phyloP scores from a whole-genome alignment of 1,139 yeast species.

The Yamadazyma mexicana region DNA sequence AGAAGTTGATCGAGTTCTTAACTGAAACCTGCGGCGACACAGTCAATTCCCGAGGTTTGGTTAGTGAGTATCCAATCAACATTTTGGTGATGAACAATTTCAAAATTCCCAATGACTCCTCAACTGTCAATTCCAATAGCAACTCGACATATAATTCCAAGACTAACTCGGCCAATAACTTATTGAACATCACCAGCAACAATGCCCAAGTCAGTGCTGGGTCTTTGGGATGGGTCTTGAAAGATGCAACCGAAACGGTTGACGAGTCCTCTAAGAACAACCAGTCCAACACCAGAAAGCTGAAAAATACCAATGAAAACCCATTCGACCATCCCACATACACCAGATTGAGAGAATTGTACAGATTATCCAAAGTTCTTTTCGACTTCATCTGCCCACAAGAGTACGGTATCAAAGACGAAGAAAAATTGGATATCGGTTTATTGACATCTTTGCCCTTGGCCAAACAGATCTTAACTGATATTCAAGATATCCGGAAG shows the following conservation, averaged over 20 bases:
- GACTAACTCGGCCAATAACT: slow-evolving; percentile 28
- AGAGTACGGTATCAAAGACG: slow-evolving; percentile 95
- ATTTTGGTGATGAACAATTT: slow-evolving; percentile 76
- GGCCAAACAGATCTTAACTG: slow-evolving; percentile 82
- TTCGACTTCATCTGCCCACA: slow-evolving; percentile 98
- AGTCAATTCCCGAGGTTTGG: slow-evolving; percentile 61
- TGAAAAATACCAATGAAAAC: slow-evolving; percentile 25
- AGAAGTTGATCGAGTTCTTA: slow-evolving; percentile 38
- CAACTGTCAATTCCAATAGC: slow-evolving; percentile 3
- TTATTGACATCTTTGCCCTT: slow-evolving; percentile 90
- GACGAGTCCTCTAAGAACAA: slow-evolving; percentile 24
- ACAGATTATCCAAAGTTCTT: slow-evolving; percentile 84
- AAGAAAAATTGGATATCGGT: slow-evolving; percentile 95
- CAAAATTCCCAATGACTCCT: slow-evolving; percentile 46
- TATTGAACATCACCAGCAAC: slow-evolving; percentile 23
- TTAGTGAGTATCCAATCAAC: slow-evolving; percentile 79
- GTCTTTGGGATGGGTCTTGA: slow-evolving; percentile 73
- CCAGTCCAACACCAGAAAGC: slow-evolving; percentile 22
- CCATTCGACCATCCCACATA: slow-evolving; percentile 83
- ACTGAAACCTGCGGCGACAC: slow-evolving; percentile 49
- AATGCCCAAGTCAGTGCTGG: slow-evolving; percentile 54
- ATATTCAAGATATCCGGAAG: slow-evolving; percentile 76
- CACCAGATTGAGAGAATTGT: slow-evolving; percentile 81
- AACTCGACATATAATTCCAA: slow-evolving; percentile 13
- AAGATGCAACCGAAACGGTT: slow-evolving; percentile 41